phyloP scores from a whole-genome alignment of 2,329 filamentous ascomycete species.

The Pezicula radicicola region DNA sequence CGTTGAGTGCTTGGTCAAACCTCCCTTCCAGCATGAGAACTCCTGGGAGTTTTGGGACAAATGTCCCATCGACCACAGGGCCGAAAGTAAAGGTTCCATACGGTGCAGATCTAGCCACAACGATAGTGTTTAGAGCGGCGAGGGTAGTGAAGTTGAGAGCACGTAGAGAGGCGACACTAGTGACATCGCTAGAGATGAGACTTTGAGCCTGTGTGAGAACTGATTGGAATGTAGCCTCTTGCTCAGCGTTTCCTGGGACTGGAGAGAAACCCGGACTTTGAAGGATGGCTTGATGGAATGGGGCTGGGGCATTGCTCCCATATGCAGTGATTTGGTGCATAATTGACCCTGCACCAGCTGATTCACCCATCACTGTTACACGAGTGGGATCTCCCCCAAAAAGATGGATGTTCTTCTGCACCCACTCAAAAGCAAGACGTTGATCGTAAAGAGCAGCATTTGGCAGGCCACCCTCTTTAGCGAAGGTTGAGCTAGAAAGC shows the following conservation, averaged over 20 bases:
- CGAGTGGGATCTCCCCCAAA: constrained; percentile 49
- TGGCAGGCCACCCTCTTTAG: constrained; percentile 33
- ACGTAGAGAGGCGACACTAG: not conserved
- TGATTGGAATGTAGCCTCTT: constrained; percentile 14
- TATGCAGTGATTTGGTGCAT: constrained; percentile 49
- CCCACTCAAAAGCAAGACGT: constrained; percentile 51
- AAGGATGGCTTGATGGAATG: constrained; percentile 36
- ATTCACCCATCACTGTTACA: constrained; percentile 45
- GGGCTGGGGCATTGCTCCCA: constrained; percentile 33
- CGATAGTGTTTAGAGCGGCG: constrained; percentile 4
- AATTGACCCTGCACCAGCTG: constrained; percentile 48
- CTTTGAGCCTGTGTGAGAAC: constrained; percentile 34
- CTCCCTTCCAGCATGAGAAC: constrained; percentile 38
- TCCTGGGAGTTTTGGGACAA: constrained; percentile 43
- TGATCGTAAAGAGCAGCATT: constrained; percentile 51
- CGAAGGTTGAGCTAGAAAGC: constrained; percentile 39
- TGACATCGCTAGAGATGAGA: constrained; percentile 18
- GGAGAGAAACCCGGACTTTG: constrained; percentile 23
- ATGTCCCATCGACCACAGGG: constrained; percentile 46
- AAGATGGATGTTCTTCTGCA: constrained; percentile 44
- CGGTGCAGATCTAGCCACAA: not conserved
- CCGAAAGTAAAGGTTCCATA: constrained; percentile 27
- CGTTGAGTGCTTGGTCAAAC: constrained; percentile 39
- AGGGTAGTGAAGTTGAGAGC: constrained; percentile 4
- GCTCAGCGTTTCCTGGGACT: constrained; percentile 1